Percentiles rank a stretch among this genome's conserved stretches.
Evolutionary conservation across 2,329 filamentous ascomycete species (phyloP).

Genomic region (Endoconidiophora laricicola): DNA sequence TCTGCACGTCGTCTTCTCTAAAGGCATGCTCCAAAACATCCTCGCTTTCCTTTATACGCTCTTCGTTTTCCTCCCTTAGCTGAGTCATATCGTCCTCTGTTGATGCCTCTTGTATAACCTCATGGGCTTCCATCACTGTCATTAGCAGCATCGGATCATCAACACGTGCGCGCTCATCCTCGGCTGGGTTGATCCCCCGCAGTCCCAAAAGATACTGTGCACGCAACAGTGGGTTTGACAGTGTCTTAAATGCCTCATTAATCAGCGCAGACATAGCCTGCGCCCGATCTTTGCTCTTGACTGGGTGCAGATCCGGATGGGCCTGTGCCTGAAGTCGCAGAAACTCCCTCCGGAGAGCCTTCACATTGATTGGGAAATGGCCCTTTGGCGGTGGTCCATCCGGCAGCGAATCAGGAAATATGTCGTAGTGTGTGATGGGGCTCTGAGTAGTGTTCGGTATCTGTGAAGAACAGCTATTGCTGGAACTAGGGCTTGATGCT

Average conservation of each 20-base stretch:
- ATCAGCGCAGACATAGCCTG: slow-evolving; percentile 68
- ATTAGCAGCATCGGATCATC: slow-evolving; percentile 55
- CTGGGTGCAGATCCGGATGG: slow-evolving; percentile 53
- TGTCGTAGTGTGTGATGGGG: slow-evolving; percentile 54
- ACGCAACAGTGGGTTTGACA: slow-evolving; percentile 58
- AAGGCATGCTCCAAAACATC: slow-evolving; percentile 47
- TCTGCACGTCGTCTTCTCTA: slow-evolving; percentile 43
- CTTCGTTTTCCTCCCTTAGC: slow-evolving; percentile 50
- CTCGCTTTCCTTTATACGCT: slow-evolving; percentile 47
- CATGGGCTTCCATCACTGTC: slow-evolving; percentile 64
- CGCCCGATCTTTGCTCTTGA: slow-evolving; percentile 37
- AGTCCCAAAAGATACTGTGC: slow-evolving; percentile 77
- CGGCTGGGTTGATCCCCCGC: slow-evolving; percentile 58
- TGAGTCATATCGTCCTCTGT: slow-evolving; percentile 45
- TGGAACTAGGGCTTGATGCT: neutral
- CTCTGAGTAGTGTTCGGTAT: neutral
- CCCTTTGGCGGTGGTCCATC: slow-evolving; percentile 60
- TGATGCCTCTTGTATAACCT: slow-evolving; percentile 55
- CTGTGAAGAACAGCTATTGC: neutral
- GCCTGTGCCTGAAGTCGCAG: slow-evolving; percentile 62
- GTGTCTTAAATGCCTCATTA: slow-evolving; percentile 82
- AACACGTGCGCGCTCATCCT: slow-evolving; percentile 58
- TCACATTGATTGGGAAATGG: slow-evolving; percentile 56
- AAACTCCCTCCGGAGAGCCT: slow-evolving; percentile 65
- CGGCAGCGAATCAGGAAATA: slow-evolving; percentile 72